A percentile compares a stretch with the other conserved stretches of the same genome.
Evolutionary conservation across 2,329 filamentous ascomycete species (phyloP).

Genomic region (Pleurostoma richardsiae): DNA sequence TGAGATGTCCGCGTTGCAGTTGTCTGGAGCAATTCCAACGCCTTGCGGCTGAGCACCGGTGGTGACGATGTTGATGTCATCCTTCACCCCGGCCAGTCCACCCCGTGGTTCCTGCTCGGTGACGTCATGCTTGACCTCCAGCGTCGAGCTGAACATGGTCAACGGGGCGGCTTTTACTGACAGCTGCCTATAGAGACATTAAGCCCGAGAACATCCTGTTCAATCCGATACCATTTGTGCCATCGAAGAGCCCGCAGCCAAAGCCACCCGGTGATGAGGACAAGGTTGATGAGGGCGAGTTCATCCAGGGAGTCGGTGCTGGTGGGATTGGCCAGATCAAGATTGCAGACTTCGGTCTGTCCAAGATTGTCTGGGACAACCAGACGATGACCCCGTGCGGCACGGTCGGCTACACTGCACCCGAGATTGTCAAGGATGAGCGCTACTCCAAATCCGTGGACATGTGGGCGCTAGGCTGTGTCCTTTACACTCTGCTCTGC

Average conservation of each 20-base stretch:
- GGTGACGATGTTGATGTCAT: not conserved
- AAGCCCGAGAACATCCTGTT: conserved; percentile 98
- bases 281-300: conserved; percentile 95
- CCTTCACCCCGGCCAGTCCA: not conserved
- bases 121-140: conserved; percentile 18
- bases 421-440: conserved; percentile 98
- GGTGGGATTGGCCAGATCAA: conserved; percentile 95
- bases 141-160: no score
- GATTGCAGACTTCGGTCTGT: conserved; percentile 95
- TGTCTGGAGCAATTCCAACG: not conserved
- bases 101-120: conserved; percentile 6
- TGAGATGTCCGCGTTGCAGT: not conserved
- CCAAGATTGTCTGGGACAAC: conserved; percentile 97
- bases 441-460: conserved; percentile 98
- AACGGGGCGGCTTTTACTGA: conserved; percentile 7
- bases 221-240: conserved; percentile 76
- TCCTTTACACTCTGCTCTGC: conserved; percentile 92
- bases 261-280: conserved; percentile 88
- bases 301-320: conserved; percentile 71
- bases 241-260: conserved; percentile 75
- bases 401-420: conserved; percentile 95
- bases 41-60: not conserved
- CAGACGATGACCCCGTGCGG: conserved; percentile 99
- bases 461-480: conserved; percentile 98
- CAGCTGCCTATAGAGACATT: conserved; percentile 65